Conservation (phyloP, 1,139 yeast genomes). For the Magnusiomyces ingens region DNA sequence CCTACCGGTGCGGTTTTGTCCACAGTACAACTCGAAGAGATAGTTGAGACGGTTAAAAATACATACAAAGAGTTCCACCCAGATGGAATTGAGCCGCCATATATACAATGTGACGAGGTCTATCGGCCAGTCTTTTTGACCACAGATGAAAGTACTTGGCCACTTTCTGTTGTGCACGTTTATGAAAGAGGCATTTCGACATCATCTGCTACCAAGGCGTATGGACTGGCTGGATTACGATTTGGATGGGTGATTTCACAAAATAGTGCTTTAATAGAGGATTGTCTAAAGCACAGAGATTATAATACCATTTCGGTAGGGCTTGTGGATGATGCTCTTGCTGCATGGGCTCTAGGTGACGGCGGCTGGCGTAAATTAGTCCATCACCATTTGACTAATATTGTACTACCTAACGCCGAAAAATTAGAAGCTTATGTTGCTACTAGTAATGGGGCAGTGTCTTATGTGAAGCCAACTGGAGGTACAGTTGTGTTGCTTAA, state of each 20-base stretch:
- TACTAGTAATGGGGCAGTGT: constrained; percentile 32
- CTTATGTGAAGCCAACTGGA: constrained; percentile 43
- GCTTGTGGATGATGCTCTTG: constrained; percentile 44
- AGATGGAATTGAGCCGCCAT: constrained; percentile 22
- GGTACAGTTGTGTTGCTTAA: constrained; percentile 46
- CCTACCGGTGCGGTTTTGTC: constrained; percentile 48
- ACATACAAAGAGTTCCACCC: constrained; percentile 1
- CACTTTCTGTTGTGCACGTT: constrained; percentile 40
- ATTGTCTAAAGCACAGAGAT: constrained; percentile 42
- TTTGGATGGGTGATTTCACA: constrained; percentile 48
- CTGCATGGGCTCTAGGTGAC: constrained; percentile 40
- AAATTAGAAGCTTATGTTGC: constrained; percentile 35
- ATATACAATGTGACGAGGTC: constrained; percentile 48
- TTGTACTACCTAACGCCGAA: constrained; percentile 34
- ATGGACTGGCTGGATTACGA: constrained; percentile 49
- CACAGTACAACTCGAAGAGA: constrained; percentile 31
- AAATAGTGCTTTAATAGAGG: constrained; percentile 31
- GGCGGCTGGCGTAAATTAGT: constrained; percentile 34
- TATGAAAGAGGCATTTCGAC: constrained; percentile 45
- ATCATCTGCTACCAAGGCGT: constrained; percentile 50
- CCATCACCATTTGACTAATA: constrained; percentile 13
- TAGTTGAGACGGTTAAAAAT: constrained; percentile 37
- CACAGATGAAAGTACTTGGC: constrained; percentile 24
- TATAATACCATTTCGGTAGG: constrained; percentile 49
- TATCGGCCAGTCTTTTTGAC: constrained; percentile 50